Evolutionary conservation across 2,329 filamentous ascomycete species (phyloP).

Genomic region (Cryphonectria japonica): DNA sequence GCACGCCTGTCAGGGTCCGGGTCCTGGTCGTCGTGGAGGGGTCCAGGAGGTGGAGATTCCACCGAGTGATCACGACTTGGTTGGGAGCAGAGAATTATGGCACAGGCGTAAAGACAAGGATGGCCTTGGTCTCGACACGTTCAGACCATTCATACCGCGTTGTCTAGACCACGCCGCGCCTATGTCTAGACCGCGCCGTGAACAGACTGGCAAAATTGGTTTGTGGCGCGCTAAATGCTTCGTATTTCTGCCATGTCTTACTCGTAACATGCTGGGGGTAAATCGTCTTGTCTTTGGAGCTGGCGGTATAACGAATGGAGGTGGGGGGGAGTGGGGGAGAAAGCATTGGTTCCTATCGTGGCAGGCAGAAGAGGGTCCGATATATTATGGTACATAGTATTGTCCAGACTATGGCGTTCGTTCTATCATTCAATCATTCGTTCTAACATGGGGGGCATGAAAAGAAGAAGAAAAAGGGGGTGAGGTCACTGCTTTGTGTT

Average conservation of each 20-base stretch:
- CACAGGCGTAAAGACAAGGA: neutral
- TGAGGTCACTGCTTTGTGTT: neutral
- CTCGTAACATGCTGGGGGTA: neutral
- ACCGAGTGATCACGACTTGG: neutral
- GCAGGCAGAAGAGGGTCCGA: neutral
- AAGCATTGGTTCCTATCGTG: neutral
- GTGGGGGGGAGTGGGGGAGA: no score
- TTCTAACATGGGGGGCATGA: neutral
- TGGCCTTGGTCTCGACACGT: neutral
- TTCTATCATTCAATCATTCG: neutral
- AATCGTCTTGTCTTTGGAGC: neutral
- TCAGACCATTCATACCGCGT: neutral
- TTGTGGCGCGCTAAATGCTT: slow-evolving; percentile 2
- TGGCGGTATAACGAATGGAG: neutral
- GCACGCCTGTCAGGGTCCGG: neutral
- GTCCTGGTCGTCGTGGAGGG: neutral
- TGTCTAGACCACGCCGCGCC: slow-evolving; percentile 6
- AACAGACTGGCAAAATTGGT: neutral
- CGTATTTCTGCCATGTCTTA: slow-evolving; percentile 5
- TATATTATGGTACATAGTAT: neutral
- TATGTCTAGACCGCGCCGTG: neutral
- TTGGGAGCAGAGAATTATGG: neutral
- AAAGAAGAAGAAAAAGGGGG: neutral
- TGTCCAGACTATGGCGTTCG: neutral
- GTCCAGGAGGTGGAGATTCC: neutral